These are phyloP conservation scores for Aspergillus tanneri DNA, from an alignment of 2,329 filamentous ascomycete genomes.

Conservation along the genomic window DNA sequence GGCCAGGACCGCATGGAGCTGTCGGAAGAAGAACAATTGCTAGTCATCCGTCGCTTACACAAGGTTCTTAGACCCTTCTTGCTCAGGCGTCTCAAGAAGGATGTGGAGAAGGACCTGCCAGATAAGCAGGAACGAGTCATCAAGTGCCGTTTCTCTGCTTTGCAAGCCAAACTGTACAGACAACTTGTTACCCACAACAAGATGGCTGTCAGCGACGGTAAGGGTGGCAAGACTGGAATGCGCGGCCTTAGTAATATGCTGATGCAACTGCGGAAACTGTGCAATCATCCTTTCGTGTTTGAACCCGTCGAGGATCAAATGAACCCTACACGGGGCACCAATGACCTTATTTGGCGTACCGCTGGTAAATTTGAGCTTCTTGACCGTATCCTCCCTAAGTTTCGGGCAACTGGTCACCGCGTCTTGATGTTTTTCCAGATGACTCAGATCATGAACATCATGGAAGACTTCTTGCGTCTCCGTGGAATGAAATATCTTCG, in stretches of 20 bases:
- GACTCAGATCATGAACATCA: slow-evolving; percentile 99
- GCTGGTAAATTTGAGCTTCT: slow-evolving; percentile 96
- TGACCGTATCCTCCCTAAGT: slow-evolving; percentile 90
- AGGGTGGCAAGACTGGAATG: slow-evolving; percentile 90
- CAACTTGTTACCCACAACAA: slow-evolving; percentile 96
- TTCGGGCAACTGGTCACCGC: slow-evolving; percentile 84
- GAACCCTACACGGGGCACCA: slow-evolving; percentile 84
- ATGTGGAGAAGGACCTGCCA: slow-evolving; percentile 97
- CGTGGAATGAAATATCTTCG: slow-evolving; percentile 83
- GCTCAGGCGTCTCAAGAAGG: slow-evolving; percentile 96
- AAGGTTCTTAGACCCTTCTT: slow-evolving; percentile 97
- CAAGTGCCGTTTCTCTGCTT: slow-evolving; percentile 96
- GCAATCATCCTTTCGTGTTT: slow-evolving; percentile 98
- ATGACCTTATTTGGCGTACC: slow-evolving; percentile 92
- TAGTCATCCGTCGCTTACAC: slow-evolving; percentile 96
- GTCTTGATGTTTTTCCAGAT: slow-evolving; percentile 99
- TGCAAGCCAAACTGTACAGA: slow-evolving; percentile 93
- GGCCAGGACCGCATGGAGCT: slow-evolving; percentile 98
- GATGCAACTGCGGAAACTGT: slow-evolving; percentile 97
- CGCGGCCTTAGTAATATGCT: slow-evolving; percentile 99
- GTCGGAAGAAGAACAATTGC: slow-evolving; percentile 98
- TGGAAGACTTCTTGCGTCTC: slow-evolving; percentile 94
- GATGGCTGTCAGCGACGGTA: slow-evolving; percentile 89
- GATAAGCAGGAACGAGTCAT: slow-evolving; percentile 99
- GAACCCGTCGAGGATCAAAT: slow-evolving; percentile 97